A percentile compares a stretch with the other conserved stretches of the same genome.
These are phyloP conservation scores for Cyberlindnera amylophila DNA, from an alignment of 805 yeast genomes.

Conservation along the genomic window DNA sequence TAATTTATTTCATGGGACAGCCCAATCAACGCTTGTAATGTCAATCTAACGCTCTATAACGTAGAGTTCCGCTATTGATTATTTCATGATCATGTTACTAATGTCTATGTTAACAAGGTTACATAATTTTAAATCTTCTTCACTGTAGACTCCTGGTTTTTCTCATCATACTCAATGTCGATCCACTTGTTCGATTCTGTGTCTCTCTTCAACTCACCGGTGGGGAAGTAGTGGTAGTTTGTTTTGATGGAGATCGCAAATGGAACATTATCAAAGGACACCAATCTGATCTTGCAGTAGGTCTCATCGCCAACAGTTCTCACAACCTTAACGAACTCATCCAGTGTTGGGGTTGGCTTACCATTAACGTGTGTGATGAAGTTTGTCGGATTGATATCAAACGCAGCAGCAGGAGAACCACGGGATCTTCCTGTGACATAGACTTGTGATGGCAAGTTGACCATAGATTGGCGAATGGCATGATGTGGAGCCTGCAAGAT, in stretches of 20 bases:
- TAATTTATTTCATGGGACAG: background rate
- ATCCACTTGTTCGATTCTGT: constrained; percentile 47
- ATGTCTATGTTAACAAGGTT: background rate
- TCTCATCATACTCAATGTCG: constrained; percentile 44
- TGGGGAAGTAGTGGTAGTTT: constrained; percentile 85
- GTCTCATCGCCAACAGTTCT: constrained; percentile 70
- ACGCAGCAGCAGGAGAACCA: constrained; percentile 86
- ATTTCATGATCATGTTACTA: no score
- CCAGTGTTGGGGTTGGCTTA: constrained; percentile 62
- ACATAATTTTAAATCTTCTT: constrained; percentile 16
- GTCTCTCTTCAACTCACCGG: constrained; percentile 55
- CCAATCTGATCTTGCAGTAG: constrained; percentile 75
- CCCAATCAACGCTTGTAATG: no score
- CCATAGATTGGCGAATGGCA: constrained; percentile 82
- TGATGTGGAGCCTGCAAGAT: constrained; percentile 86
- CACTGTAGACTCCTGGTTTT: constrained; percentile 26
- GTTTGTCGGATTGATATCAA: constrained; percentile 71
- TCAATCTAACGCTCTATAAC: no score
- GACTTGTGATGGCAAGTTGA: constrained; percentile 74
- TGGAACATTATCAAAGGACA: constrained; percentile 83
- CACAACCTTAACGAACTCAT: constrained; percentile 63
- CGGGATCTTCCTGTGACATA: constrained; percentile 70
- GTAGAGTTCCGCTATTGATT: no score
- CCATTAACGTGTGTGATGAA: constrained; percentile 91
- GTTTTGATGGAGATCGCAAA: constrained; percentile 82